phyloP scores from a whole-genome alignment of 352 stramenopile species.

The Thalassiosira hispida region DNA sequence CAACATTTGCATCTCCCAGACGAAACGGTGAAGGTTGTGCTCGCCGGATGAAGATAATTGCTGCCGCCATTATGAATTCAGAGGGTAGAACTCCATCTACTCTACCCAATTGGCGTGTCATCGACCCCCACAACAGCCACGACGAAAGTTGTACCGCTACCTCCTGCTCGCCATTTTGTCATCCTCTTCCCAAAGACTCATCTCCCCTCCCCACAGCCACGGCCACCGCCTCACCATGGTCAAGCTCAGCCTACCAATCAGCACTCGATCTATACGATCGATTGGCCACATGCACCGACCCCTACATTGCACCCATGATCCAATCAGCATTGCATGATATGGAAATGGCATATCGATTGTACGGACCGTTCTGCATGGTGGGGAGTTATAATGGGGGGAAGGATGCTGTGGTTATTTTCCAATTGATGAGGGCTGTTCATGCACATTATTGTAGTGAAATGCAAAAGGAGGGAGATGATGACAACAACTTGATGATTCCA shows the following conservation, averaged over 20 bases:
- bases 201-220: background rate
- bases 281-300: slow-evolving; percentile 66
- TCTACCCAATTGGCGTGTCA: slow-evolving; percentile 40
- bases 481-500: slow-evolving; percentile 33
- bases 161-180: slow-evolving; percentile 36
- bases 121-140: slow-evolving; percentile 9
- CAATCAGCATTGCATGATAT: slow-evolving; percentile 71
- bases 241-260: slow-evolving; percentile 56
- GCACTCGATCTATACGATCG: slow-evolving; percentile 66
- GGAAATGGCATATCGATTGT: slow-evolving; percentile 78
- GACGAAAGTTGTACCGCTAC: background rate
- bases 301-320: slow-evolving; percentile 58
- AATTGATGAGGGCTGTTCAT: slow-evolving; percentile 85
- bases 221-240: slow-evolving; percentile 56
- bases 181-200: background rate
- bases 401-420: slow-evolving; percentile 88
- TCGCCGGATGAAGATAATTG: background rate
- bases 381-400: slow-evolving; percentile 89
- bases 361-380: slow-evolving; percentile 72
- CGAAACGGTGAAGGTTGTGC: background rate
- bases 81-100: background rate
- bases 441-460: slow-evolving; percentile 70
- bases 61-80: slow-evolving; percentile 9
- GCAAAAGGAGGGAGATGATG: slow-evolving; percentile 11
- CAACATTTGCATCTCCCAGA: background rate